Evolutionary conservation across 805 yeast genomes (phyloP).

Genomic region (Kuraishia capsulata): DNA sequence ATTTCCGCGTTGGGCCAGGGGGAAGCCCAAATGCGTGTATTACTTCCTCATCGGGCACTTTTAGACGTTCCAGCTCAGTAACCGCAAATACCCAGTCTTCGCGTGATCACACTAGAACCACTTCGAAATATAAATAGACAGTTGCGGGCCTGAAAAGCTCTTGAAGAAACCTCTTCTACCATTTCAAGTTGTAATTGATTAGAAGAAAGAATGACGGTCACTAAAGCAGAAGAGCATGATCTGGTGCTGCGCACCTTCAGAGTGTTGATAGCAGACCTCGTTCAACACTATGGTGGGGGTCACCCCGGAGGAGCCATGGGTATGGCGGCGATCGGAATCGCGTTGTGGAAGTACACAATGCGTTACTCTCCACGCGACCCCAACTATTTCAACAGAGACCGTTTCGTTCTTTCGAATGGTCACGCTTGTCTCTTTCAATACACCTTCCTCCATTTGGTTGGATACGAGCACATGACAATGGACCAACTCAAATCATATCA

Average conservation of each 20-base stretch:
- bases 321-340: conserved; percentile 29
- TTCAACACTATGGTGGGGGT: conserved; percentile 25
- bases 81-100: too few species aligned
- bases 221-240: conserved; percentile 10
- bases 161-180: too few species aligned
- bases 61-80: too few species aligned
- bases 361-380: conserved; percentile 21
- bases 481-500: conserved; percentile 25
- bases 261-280: conserved; percentile 22
- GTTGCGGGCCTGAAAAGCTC: too few species aligned
- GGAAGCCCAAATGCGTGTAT: too few species aligned
- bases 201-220: not conserved
- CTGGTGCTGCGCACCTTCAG: conserved; percentile 21
- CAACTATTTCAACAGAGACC: conserved; percentile 25
- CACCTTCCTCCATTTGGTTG: conserved; percentile 17
- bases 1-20: too few species aligned
- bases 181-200: too few species aligned
- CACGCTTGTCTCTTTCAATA: conserved; percentile 27
- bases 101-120: too few species aligned
- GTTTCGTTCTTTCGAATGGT: conserved; percentile 28
- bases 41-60: too few species aligned
- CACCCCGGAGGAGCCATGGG: conserved; percentile 41
- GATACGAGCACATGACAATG: conserved; percentile 23
- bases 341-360: conserved; percentile 25
- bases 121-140: too few species aligned